Evolutionary conservation across 257 asterid species (phyloP).

Genomic region (Marsdenia floribunda): DNA sequence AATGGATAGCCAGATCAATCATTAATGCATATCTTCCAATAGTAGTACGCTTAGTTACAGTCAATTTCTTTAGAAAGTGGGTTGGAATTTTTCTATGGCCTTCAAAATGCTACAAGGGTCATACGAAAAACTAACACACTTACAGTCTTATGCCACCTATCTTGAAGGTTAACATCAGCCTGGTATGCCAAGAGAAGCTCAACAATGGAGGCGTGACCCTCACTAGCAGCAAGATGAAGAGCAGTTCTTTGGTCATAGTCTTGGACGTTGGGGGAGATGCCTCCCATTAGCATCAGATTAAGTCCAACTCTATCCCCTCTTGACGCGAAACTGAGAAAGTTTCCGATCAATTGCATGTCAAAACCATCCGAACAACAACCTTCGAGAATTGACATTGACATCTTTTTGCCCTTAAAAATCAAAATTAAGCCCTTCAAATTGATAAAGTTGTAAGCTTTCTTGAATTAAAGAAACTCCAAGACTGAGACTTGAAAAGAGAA

Average conservation of each 20-base stretch:
- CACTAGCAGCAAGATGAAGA: constrained; percentile 64
- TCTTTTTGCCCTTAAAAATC: neutral
- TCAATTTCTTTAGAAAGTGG: neutral
- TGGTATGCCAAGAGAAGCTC: constrained; percentile 57
- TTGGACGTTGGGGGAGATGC: constrained; percentile 51
- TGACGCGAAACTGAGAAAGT: constrained; percentile 57
- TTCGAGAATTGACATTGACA: constrained; percentile 25
- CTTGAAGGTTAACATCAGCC: constrained; percentile 52
- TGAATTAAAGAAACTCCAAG: neutral
- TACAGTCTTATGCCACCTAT: constrained; percentile 58
- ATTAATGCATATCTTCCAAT: neutral
- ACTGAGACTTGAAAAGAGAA: neutral
- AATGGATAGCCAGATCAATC: neutral
- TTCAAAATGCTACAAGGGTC: neutral
- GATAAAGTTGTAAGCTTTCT: neutral
- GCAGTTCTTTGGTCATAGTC: constrained; percentile 57
- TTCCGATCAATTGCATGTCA: constrained; percentile 50
- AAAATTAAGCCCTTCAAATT: neutral
- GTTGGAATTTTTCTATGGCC: neutral
- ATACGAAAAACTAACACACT: neutral
- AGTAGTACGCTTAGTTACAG: neutral
- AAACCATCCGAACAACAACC: constrained; percentile 21
- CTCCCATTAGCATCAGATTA: constrained; percentile 49
- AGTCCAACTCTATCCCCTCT: constrained; percentile 64
- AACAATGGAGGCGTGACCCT: constrained; percentile 59